Evolutionary conservation across 1,284 basidiomycete genomes (phyloP).

Genomic region (Leccinum solheimii): DNA sequence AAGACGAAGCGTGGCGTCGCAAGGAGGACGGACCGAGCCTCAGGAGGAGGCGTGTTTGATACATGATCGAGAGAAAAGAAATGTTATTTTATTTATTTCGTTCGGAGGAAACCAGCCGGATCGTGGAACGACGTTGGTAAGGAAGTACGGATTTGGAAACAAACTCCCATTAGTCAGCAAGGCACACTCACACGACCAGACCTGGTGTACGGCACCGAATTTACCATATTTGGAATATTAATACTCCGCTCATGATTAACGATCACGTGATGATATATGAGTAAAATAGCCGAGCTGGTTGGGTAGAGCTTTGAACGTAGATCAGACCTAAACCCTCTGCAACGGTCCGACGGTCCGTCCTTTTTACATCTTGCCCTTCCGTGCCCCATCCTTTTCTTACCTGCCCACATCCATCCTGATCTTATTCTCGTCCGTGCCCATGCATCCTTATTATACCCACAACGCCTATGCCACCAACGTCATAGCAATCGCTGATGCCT

Average conservation of each 20-base stretch:
- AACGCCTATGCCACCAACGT: conserved; percentile 25
- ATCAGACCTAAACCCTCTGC: conserved; percentile 2
- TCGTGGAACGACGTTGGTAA: background rate
- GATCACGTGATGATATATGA: conserved; percentile 18
- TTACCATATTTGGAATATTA: background rate
- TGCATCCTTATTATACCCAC: conserved; percentile 26
- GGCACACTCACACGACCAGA: conserved; percentile 7
- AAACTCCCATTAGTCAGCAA: background rate
- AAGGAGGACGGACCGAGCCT: background rate
- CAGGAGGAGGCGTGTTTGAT: background rate
- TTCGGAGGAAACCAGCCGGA: background rate
- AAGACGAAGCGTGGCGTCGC: conserved; percentile 28
- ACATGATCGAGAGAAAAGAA: background rate
- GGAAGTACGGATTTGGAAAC: background rate
- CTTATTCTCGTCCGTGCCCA: conserved; percentile 6
- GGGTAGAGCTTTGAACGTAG: background rate
- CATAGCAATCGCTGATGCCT: conserved; percentile 32
- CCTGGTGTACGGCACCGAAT: conserved; percentile 16
- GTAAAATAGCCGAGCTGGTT: conserved; percentile 16
- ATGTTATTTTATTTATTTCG: background rate
- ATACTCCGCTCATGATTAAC: conserved; percentile 13
- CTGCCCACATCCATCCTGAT: background rate
- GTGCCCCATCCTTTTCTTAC: background rate
- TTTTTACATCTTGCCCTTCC: background rate
- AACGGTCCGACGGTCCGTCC: background rate